A percentile compares a stretch with the other conserved stretches of the same genome.
Evolutionary conservation across 371 early-diverging fungal species (phyloP).

Genomic region (Choanephora cucurbitarum): DNA sequence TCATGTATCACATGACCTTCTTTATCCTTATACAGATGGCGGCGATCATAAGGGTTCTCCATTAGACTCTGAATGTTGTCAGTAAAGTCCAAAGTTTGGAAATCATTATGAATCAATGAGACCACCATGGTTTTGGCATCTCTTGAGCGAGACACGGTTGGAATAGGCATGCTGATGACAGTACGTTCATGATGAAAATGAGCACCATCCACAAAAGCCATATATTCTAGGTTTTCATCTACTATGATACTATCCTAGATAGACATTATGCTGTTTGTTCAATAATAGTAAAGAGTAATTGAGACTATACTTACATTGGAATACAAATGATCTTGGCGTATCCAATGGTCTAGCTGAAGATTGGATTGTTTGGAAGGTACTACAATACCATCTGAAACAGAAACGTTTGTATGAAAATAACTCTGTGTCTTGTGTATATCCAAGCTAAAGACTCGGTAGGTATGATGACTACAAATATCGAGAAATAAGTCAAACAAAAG

Average conservation of each 20-base stretch:
- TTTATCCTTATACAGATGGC: constrained; percentile 23
- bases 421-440: constrained; percentile 34
- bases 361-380: background rate
- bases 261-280: no score
- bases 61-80: constrained; percentile 24
- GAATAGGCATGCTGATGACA: constrained; percentile 31
- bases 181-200: constrained; percentile 42
- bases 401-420: constrained; percentile 27
- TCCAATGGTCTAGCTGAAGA: constrained; percentile 14
- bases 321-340: constrained; percentile 10
- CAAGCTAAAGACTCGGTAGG: constrained; percentile 33
- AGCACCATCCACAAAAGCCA: constrained; percentile 44
- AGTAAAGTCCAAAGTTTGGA: constrained; percentile 41
- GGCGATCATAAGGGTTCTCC: constrained; percentile 13
- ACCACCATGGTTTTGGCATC: constrained; percentile 36
- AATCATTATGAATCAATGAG: constrained; percentile 27
- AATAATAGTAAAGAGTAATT: no score
- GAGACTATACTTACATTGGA: constrained; percentile 7
- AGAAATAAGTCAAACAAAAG: background rate
- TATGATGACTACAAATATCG: constrained; percentile 20
- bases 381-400: constrained; percentile 26
- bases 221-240: constrained; percentile 37
- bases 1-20: constrained; percentile 20
- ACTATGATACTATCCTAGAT: constrained; percentile 23
- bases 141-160: constrained; percentile 28